Evolutionary conservation across 1,284 basidiomycete genomes (phyloP).

Genomic region (Ganoderma resinaceum): DNA sequence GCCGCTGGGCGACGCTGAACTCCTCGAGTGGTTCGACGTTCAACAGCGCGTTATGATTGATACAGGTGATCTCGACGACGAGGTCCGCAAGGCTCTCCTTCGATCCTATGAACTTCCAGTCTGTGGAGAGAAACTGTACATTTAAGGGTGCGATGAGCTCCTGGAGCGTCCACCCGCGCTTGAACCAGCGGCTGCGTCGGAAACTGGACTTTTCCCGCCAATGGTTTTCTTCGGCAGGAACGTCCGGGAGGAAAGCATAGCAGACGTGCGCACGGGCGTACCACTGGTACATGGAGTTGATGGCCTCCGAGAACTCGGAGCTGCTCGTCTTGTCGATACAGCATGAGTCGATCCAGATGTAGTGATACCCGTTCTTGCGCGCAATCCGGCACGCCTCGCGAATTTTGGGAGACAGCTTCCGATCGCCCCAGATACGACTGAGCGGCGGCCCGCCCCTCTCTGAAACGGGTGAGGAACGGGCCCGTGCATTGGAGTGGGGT

Average conservation of each 20-base stretch:
- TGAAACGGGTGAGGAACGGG: background rate
- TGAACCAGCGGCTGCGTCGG: slow-evolving; percentile 13
- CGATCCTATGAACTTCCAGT: background rate
- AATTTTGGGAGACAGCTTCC: background rate
- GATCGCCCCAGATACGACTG: background rate
- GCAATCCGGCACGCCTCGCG: background rate
- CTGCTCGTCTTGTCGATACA: slow-evolving; percentile 3
- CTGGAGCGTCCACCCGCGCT: background rate
- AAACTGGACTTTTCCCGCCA: slow-evolving; percentile 6
- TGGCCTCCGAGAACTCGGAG: background rate
- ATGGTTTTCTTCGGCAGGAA: slow-evolving; percentile 13
- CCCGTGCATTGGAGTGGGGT: background rate
- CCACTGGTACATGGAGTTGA: slow-evolving; percentile 2
- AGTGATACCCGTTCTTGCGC: background rate
- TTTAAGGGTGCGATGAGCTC: background rate
- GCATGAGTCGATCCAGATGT: slow-evolving; percentile 1
- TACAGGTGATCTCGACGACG: background rate
- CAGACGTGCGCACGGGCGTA: background rate
- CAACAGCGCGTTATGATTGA: background rate
- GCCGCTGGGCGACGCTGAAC: background rate
- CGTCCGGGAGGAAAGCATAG: background rate
- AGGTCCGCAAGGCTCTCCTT: background rate
- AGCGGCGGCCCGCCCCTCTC: too few species aligned
- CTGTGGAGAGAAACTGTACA: background rate
- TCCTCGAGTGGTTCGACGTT: background rate